Percentiles rank a stretch among this genome's conserved stretches.
Conservation (phyloP, 2,329 filamentous ascomycete genomes). For the Neonectria faginata region DNA sequence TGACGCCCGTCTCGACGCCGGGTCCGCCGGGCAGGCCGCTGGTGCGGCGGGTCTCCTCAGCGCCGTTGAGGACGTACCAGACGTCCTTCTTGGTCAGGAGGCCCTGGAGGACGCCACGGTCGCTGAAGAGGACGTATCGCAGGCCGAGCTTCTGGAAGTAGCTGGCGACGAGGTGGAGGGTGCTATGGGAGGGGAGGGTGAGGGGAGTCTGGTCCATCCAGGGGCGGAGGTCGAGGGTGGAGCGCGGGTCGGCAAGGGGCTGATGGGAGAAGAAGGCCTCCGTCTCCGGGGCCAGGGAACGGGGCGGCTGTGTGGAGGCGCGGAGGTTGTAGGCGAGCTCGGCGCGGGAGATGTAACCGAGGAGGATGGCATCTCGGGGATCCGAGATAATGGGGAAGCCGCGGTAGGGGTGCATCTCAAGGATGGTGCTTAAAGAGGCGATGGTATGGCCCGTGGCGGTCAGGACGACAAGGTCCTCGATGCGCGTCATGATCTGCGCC, state of each 20-base stretch:
- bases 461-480: constrained; percentile 90
- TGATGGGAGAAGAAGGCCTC: constrained; percentile 89
- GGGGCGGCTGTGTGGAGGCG: constrained; percentile 64
- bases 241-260: constrained; percentile 79
- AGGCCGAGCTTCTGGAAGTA: constrained; percentile 97
- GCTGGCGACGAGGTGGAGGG: constrained; percentile 84
- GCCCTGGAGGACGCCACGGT: constrained; percentile 84
- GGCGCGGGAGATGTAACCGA: constrained; percentile 94
- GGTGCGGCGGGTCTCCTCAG: constrained; percentile 69
- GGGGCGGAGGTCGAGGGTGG: constrained; percentile 86
- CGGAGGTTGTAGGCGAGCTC: constrained; percentile 85
- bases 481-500: constrained; percentile 90
- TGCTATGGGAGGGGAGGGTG: constrained; percentile 81
- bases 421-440: constrained; percentile 75
- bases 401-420: constrained; percentile 81
- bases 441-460: constrained; percentile 91
- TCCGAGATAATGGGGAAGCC: constrained; percentile 93
- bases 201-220: constrained; percentile 99
- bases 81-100: constrained; percentile 97
- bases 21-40: constrained; percentile 40
- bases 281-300: constrained; percentile 74
- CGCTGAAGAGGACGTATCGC: constrained; percentile 88
- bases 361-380: constrained; percentile 78
- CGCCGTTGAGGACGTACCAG: constrained; percentile 90
- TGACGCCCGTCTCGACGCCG: constrained; percentile 50